Base-by-base conservation (phyloP, 371 early-diverging fungal genomes). In the Mortierella sp. region DNA sequence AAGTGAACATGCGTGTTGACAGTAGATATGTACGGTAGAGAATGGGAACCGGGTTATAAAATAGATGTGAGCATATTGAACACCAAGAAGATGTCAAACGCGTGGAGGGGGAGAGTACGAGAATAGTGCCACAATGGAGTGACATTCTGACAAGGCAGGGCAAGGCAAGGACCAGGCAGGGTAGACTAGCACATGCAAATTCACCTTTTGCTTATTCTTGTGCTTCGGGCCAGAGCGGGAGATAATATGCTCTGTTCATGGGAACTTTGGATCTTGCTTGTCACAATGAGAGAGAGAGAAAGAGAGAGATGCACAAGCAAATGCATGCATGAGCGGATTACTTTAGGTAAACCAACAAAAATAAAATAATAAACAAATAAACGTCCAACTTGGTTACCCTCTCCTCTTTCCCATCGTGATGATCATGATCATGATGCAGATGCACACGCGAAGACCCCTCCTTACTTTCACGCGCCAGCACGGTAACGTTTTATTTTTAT, bases 381-480 rank as follows among this genome's bases (percentile, higher is more conserved):
- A 65, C 24, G 21, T 38, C 65, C 65, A 65, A 21, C 65, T 38
- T 38, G 65, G 65, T 24, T 21, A 65, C 65, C 63, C 65, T 38
- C 21, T 0, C 31, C 26, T 38, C 38, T 5, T 38, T 34, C 31
- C 7, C 28, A 34, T 13, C 21, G 31, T 65, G 21, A 65, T 65
- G 65, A 65, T 38, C 38, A 10, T 38, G 65, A 21, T 60, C 31
- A 38, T 31, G 24, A 38, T 48, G 1, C 42, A 38, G 42, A 38
- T 38, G 5, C 63, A 13, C 31, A 21, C 38, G 38, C 21, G 38
- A 14, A 34, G 16, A 21, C 16, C 21, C 24, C 63, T 9, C 9
- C 31, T 38, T 19, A 34, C 34, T 65, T 65, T 65, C 65, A 65
- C 65, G 65, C 65, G 65, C 65, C 65, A 38, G 38, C 21, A 65